Evolutionary conservation across 768 basidiomycete genomes (phyloP).

Genomic region (Amanita phalloides): DNA sequence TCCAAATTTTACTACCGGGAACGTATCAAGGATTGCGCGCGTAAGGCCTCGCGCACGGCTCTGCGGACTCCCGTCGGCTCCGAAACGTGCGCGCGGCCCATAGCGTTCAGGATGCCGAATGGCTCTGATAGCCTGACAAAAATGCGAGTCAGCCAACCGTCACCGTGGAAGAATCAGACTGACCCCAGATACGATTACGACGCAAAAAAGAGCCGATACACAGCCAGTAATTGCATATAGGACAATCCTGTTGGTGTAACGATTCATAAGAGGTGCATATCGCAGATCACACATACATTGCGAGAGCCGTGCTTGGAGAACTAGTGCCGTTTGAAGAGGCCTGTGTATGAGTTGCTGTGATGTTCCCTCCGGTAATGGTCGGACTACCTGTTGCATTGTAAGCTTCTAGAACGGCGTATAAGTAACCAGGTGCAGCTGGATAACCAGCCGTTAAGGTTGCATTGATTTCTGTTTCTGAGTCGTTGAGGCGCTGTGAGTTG

Average conservation of each 20-base stretch:
- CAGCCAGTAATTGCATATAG: conserved; percentile 84
- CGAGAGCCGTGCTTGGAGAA: conserved; percentile 45
- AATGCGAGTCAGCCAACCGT: conserved; percentile 3
- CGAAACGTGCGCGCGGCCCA: conserved; percentile 51
- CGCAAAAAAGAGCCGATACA: conserved; percentile 74
- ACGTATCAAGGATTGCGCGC: conserved; percentile 90
- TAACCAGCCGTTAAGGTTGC: conserved; percentile 29
- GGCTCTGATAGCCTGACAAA: conserved; percentile 62
- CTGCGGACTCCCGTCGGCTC: conserved; percentile 33
- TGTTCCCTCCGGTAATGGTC: conserved; percentile 10
- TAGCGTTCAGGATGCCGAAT: conserved; percentile 88
- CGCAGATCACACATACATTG: conserved; percentile 46
- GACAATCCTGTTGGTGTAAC: conserved; percentile 46
- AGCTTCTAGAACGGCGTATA: conserved; percentile 61
- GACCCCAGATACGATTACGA: conserved; percentile 81
- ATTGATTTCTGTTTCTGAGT: conserved; percentile 31
- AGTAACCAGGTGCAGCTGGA: conserved; percentile 42
- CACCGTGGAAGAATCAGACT: conserved; percentile 11
- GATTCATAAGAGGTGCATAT: conserved; percentile 1
- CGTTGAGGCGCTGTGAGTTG: conserved; percentile 55
- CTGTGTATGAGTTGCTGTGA: conserved; percentile 15
- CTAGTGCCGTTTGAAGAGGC: conserved; percentile 11
- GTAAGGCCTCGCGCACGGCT: conserved; percentile 79
- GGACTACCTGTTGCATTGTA: conserved; percentile 42
- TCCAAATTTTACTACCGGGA: conserved; percentile 87